Conservation (phyloP, 495 filamentous ascomycete species). For the Xylaria venustula region DNA sequence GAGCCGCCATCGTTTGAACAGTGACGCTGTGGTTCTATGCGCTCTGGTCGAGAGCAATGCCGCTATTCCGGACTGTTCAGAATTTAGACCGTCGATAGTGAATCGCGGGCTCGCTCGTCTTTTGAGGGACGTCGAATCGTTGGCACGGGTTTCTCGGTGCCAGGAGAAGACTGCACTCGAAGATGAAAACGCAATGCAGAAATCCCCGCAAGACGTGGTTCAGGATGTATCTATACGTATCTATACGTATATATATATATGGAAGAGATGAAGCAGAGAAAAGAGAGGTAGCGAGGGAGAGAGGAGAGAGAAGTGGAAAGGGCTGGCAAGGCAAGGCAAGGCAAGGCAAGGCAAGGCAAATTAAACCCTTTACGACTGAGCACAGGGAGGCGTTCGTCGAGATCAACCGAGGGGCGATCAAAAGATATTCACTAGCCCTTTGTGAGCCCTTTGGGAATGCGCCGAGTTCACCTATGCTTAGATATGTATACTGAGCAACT, state of each 20-base stretch:
- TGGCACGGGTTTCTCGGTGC: neutral
- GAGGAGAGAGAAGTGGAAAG: neutral
- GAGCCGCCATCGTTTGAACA: constrained; percentile 19
- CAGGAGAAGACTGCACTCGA: neutral
- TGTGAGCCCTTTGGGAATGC: neutral
- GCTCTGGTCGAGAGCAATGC: neutral
- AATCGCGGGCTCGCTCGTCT: neutral
- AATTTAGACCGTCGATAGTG: too few species aligned
- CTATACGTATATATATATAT: too few species aligned
- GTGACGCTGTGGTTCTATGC: neutral
- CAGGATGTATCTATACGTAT: too few species aligned
- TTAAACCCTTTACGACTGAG: neutral
- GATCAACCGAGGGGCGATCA: too few species aligned
- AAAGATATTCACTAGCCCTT: neutral
- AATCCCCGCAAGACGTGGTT: neutral
- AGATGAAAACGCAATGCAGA: neutral
- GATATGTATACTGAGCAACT: too few species aligned
- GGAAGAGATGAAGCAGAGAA: neutral
- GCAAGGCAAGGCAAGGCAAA: neutral
- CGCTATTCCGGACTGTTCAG: neutral
- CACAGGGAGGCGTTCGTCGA: constrained; percentile 2
- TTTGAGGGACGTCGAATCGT: neutral
- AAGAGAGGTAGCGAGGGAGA: neutral
- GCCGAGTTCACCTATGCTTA: too few species aligned
- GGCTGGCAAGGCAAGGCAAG: neutral